Evolutionary conservation across 2,329 filamentous ascomycete genomes (phyloP), one percentile per base, ranked within the genome.

Genomic region (Graphilbum sp.): DNA sequence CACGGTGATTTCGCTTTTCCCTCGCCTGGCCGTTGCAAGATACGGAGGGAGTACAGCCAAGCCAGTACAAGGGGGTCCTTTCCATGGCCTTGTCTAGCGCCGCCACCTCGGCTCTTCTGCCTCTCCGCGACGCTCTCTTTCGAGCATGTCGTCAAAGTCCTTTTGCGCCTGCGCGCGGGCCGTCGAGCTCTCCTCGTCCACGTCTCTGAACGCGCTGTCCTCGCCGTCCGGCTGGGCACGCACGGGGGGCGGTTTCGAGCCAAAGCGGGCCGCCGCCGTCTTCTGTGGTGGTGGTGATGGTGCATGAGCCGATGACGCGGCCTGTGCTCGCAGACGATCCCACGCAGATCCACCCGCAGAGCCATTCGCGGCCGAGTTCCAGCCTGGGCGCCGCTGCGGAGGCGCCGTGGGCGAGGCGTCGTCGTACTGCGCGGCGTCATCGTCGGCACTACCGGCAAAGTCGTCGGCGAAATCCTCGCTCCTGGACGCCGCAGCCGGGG

Each of bases 81-180:
- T 36, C 18, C 4, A 24, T 24, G 12, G 3, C 12, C 12, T 36
- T 23, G 4, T 17, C 16, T 32, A 32, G 5, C 24, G 34, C 30
- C 41, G 25, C 13, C 29, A 18, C 11, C 24, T 31, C 9, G 29
- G 24, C 6, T 37, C 37, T 29, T 43, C 40, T 16, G 13, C 23
- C 24, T 45, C 41, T 8, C 45, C 46, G 15, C 32, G 36, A 3
- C 48, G 46, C 32, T 50, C 48, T n/a, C 33, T 32, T 24, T 50
- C 48, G 11, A 50, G 40, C 47, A 50, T 45, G n/a, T 34, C 46
- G 16, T 50, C 48, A 36, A 50, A 50, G 18, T 49, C 42, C 32
- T 38, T 45, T 29, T 50, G 48, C 2, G 43, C 48, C 19, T 39
- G 33, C 21, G 39, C 33, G 20, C 41, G 42, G 12, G 41, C 41